Evolutionary conservation across 768 basidiomycete species (phyloP).

Genomic region (Mycena galopus): DNA sequence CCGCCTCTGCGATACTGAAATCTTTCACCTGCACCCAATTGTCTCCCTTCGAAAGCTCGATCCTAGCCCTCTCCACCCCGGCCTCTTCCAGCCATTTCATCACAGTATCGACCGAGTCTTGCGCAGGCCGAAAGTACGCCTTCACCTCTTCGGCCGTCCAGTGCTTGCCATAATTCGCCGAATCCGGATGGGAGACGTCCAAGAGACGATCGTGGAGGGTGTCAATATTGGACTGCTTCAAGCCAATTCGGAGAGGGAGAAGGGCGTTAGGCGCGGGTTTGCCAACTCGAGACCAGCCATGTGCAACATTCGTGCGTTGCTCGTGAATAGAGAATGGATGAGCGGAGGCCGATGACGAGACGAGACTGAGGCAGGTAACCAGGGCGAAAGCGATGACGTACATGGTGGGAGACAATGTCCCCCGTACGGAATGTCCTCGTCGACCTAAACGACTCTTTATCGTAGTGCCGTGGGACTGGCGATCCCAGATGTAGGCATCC

Average conservation of each 20-base stretch:
- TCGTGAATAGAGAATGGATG: background rate
- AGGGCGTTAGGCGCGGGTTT: background rate
- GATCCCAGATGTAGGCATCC: no score
- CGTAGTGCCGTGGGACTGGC: no score
- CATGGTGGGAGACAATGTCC: background rate
- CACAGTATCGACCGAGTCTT: background rate
- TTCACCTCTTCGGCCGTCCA: conserved; percentile 2
- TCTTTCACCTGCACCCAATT: conserved; percentile 10
- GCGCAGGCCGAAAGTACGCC: background rate
- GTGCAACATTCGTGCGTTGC: background rate
- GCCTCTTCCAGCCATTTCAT: background rate
- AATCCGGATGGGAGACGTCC: conserved; percentile 7
- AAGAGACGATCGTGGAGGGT: background rate
- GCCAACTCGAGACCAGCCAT: background rate
- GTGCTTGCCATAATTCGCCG: conserved; percentile 1
- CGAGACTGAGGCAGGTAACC: background rate
- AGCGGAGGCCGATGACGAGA: background rate
- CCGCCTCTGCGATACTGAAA: background rate
- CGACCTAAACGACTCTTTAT: no score
- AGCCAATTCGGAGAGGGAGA: conserved; percentile 3
- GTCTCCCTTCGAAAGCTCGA: conserved; percentile 1
- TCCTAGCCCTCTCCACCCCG: background rate
- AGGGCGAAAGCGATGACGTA: no score
- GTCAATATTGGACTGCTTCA: conserved; percentile 11
- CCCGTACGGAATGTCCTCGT: no score